These are phyloP conservation scores for Lactarius hatsudake DNA, from an alignment of 768 basidiomycete species.

Conservation along the genomic window DNA sequence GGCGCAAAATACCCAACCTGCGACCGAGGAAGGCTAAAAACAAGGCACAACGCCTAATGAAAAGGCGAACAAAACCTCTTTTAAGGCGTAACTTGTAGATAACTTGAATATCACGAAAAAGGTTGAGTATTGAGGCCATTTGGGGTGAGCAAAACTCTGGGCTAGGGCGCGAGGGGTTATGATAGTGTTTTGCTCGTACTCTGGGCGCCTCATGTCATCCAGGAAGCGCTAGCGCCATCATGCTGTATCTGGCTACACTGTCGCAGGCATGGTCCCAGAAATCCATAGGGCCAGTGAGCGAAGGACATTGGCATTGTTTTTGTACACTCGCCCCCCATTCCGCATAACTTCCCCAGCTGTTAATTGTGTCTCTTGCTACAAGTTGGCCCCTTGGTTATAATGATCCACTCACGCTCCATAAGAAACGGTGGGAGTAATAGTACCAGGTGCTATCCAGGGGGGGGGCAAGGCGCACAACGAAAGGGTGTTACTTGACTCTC, in stretches of 20 bases:
- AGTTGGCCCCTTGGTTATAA: background rate
- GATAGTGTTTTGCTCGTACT: background rate
- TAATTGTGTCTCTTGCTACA: background rate
- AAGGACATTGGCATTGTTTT: background rate
- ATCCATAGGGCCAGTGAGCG: background rate
- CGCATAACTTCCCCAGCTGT: background rate
- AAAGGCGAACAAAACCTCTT: background rate
- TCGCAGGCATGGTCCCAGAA: background rate
- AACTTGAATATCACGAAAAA: background rate
- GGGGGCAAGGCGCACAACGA: background rate
- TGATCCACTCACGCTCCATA: background rate
- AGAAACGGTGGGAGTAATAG: too few relatives aligned
- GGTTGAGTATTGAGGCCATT: conserved; percentile 8
- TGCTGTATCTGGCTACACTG: background rate
- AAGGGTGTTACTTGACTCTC: too few relatives aligned
- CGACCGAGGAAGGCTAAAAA: conserved; percentile 12
- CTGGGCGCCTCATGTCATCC: background rate
- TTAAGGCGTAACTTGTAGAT: conserved; percentile 7
- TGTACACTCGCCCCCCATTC: background rate
- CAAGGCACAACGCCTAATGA: background rate
- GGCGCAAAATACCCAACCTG: background rate
- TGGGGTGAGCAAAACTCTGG: background rate
- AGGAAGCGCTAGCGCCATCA: background rate
- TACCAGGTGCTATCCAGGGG: background rate
- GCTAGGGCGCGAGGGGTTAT: background rate